Evolutionary conservation across 2,329 filamentous ascomycete genomes (phyloP).

Genomic region (Monosporascus cannonballus): DNA sequence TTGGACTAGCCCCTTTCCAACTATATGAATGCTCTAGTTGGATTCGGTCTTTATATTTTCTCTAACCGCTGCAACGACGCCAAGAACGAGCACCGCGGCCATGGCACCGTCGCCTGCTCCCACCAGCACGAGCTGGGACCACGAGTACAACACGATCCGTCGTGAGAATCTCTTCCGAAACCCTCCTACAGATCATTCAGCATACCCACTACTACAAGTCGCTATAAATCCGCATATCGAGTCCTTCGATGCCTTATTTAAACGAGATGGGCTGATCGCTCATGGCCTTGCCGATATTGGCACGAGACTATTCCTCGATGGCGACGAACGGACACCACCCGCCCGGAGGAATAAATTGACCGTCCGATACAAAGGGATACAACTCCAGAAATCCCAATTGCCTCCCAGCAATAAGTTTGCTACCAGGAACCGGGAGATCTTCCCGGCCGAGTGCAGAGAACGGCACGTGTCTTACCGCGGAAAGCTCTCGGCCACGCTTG

Average conservation of each 20-base stretch:
- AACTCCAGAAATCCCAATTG: conserved; percentile 74
- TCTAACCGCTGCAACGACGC: neutral
- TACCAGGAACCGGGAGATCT: conserved; percentile 70
- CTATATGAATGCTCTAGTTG: too few relatives aligned
- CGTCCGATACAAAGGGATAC: conserved; percentile 74
- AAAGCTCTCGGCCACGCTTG: conserved; percentile 73
- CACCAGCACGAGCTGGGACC: conserved; percentile 71
- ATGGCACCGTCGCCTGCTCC: conserved; percentile 46
- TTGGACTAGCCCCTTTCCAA: too few relatives aligned
- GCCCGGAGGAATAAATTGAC: conserved; percentile 66
- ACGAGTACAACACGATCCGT: conserved; percentile 77
- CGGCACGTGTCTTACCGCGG: conserved; percentile 88
- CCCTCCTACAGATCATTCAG: conserved; percentile 78
- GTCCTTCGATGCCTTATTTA: conserved; percentile 89
- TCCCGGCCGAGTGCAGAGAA: conserved; percentile 90
- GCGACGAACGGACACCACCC: conserved; percentile 56
- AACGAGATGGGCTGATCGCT: conserved; percentile 62
- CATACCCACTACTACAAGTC: conserved; percentile 78
- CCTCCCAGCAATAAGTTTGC: conserved; percentile 80
- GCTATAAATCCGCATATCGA: conserved; percentile 91
- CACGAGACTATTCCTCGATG: conserved; percentile 80
- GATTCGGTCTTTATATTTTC: neutral
- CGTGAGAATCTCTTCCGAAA: conserved; percentile 85
- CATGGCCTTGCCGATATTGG: conserved; percentile 85
- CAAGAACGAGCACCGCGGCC: conserved; percentile 9